phyloP scores from a whole-genome alignment of 2,329 filamentous ascomycete species.

The Parasarocladium wereldwijsianum region DNA sequence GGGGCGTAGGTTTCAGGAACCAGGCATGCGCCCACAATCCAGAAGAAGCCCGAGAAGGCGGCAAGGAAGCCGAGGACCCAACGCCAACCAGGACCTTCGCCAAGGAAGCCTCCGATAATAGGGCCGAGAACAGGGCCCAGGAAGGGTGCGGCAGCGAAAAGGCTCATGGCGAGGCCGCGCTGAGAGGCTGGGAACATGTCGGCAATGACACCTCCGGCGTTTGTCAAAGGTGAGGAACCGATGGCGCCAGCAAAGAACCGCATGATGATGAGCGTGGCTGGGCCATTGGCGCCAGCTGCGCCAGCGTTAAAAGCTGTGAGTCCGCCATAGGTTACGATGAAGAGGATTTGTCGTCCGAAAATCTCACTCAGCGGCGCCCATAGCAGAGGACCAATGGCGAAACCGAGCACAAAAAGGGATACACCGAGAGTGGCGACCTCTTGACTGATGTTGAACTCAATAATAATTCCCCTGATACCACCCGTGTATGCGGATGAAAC shows the following conservation, averaged over 20 bases:
- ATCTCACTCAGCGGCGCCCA: conserved; percentile 9
- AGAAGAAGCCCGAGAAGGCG: conserved; percentile 37
- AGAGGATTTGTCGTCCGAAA: conserved; percentile 35
- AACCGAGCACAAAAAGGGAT: conserved; percentile 43
- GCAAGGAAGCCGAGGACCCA: conserved; percentile 44
- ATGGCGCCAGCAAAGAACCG: conserved; percentile 49
- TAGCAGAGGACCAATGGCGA: conserved; percentile 13
- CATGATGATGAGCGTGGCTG: conserved; percentile 42
- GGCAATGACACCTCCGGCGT: conserved; percentile 44
- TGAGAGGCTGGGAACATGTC: conserved; percentile 40
- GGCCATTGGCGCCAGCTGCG: conserved; percentile 39
- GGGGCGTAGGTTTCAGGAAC: conserved; percentile 40
- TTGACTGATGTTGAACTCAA: conserved; percentile 52
- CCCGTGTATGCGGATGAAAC: conserved; percentile 47
- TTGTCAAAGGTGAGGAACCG: conserved; percentile 44
- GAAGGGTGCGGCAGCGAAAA: conserved; percentile 49
- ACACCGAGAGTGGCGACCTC: conserved; percentile 58
- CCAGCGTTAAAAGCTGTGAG: conserved; percentile 48
- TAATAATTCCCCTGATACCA: conserved; percentile 43
- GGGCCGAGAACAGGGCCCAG: conserved; percentile 41
- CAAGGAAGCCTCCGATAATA: conserved; percentile 42
- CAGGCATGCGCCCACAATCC: conserved; percentile 27
- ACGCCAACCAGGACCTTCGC: conserved; percentile 38
- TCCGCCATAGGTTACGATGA: conserved; percentile 38
- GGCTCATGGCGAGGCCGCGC: conserved; percentile 41